A percentile compares a stretch with the other conserved stretches of the same genome.
Evolutionary conservation across 345 rosid species (phyloP).

Genomic region (Ceriops decandra): DNA sequence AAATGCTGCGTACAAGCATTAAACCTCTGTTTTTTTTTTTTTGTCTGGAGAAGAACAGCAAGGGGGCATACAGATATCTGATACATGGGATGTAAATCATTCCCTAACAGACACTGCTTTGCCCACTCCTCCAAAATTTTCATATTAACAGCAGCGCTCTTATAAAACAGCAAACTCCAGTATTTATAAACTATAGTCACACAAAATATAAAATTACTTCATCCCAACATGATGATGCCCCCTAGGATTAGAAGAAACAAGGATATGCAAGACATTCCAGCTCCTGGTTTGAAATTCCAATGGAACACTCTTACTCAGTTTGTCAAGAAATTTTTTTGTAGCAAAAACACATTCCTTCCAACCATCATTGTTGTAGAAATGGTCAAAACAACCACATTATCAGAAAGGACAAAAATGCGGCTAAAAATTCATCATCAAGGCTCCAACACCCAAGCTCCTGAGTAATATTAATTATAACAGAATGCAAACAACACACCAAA

Average conservation of each 20-base stretch:
- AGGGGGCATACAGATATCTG: constrained; percentile 32
- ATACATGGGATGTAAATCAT: constrained; percentile 15
- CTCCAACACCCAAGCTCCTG: no score
- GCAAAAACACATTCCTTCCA: not conserved
- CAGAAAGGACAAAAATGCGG: no score
- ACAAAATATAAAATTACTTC: not conserved
- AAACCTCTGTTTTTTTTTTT: constrained; percentile 37
- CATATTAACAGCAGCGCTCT: not conserved
- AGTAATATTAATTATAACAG: no score
- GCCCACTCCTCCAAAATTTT: constrained; percentile 35
- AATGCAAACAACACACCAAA: no score
- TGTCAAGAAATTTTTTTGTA: not conserved
- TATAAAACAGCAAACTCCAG: not conserved
- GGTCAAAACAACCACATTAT: no score
- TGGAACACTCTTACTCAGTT: not conserved
- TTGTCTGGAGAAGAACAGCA: constrained; percentile 37
- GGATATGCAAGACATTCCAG: not conserved
- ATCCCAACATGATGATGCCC: not conserved
- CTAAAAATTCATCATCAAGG: no score
- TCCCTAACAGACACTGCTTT: constrained; percentile 32
- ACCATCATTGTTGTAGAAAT: not conserved
- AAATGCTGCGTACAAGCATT: constrained; percentile 39
- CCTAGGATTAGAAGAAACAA: not conserved
- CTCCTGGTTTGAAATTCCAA: not conserved
- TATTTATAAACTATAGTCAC: not conserved